These are phyloP conservation scores for Actinomucor elegans DNA, from an alignment of 371 early-diverging fungal species.

Conservation along the genomic window DNA sequence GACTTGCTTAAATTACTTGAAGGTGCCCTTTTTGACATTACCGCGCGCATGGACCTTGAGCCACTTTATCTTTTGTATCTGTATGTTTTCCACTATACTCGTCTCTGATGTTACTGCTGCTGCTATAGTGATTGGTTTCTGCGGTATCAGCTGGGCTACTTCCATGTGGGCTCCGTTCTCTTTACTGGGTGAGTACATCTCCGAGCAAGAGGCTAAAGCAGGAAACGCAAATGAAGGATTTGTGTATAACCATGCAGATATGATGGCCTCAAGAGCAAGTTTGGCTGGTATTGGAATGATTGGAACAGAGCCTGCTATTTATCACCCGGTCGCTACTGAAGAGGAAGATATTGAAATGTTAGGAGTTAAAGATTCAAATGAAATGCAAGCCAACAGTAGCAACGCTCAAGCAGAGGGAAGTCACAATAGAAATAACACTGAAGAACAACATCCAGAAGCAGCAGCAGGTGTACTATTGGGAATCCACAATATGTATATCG, in stretches of 20 bases:
- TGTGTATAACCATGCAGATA: not conserved
- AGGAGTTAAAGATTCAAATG: constrained; percentile 1
- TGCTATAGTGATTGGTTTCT: constrained; percentile 65
- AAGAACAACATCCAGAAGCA: constrained; percentile 3
- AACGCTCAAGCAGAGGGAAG: not conserved
- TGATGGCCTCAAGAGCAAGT: constrained; percentile 30
- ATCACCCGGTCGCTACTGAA: constrained; percentile 29
- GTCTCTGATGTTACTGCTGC: constrained; percentile 52
- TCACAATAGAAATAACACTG: too few relatives aligned
- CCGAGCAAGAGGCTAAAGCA: constrained; percentile 33
- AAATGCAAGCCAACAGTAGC: not conserved
- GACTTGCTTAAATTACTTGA: constrained; percentile 18
- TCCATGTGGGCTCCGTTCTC: constrained; percentile 94
- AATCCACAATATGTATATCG: constrained; percentile 94
- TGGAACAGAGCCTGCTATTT: constrained; percentile 38
- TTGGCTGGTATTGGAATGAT: constrained; percentile 30
- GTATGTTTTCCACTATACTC: constrained; percentile 68
- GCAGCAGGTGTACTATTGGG: constrained; percentile 87
- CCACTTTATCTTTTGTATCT: constrained; percentile 64
- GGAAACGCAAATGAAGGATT: not conserved
- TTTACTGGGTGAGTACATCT: constrained; percentile 82
- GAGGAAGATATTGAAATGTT: constrained; percentile 24
- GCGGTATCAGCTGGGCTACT: constrained; percentile 88
- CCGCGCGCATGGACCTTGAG: constrained; percentile 72
- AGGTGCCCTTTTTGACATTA: constrained; percentile 44